Conservation (phyloP, 768 basidiomycete genomes). For the Kwoniella botswanensis region DNA sequence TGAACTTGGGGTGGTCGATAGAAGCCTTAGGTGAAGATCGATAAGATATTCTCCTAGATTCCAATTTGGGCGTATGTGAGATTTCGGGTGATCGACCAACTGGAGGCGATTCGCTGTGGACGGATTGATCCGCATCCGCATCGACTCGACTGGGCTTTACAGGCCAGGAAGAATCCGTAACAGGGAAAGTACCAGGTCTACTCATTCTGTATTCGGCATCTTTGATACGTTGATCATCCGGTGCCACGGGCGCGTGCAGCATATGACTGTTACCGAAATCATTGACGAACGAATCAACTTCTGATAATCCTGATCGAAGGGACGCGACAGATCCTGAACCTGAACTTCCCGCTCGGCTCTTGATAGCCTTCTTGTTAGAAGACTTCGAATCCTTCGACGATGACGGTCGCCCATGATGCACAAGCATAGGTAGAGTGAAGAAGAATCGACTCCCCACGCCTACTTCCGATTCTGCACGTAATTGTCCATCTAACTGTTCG, state of each 20-base stretch:
- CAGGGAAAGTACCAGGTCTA: conserved; percentile 51
- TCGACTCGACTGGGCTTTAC: conserved; percentile 46
- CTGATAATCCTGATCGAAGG: conserved; percentile 34
- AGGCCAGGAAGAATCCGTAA: conserved; percentile 52
- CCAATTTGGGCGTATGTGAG: background rate
- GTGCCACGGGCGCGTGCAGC: conserved; percentile 23
- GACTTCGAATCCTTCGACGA: conserved; percentile 23
- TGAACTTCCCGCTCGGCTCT: conserved; percentile 24
- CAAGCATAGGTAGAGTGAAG: conserved; percentile 61
- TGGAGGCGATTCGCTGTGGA: conserved; percentile 7
- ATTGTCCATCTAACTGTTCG: conserved; percentile 76
- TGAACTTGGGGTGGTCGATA: background rate
- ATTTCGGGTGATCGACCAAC: background rate
- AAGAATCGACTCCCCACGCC: conserved; percentile 74
- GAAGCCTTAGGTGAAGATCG: background rate
- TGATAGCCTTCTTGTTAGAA: background rate
- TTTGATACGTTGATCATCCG: conserved; percentile 40
- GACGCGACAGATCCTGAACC: conserved; percentile 27
- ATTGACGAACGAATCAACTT: conserved; percentile 59
- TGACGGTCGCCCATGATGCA: conserved; percentile 51
- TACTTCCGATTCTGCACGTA: conserved; percentile 75
- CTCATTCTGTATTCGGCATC: conserved; percentile 50
- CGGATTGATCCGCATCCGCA: conserved; percentile 27
- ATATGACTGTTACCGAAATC: conserved; percentile 57
- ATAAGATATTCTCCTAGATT: conserved; percentile 1